Percentiles rank a stretch among this genome's conserved stretches.
phyloP scores from a whole-genome alignment of 768 basidiomycete species.

The Gloeophyllum trabeum region DNA sequence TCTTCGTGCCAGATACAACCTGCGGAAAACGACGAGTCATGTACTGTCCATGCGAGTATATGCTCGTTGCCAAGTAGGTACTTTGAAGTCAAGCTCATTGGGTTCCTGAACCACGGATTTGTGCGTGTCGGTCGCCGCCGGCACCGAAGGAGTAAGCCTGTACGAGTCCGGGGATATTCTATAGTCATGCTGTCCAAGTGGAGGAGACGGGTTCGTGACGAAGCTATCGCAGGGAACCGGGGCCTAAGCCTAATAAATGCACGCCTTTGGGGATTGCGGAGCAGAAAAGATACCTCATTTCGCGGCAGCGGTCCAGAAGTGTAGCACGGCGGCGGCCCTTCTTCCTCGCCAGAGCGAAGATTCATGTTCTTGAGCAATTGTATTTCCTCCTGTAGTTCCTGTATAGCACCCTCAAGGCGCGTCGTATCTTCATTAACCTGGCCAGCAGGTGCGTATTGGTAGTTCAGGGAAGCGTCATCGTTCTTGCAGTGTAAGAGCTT shows the following conservation, averaged over 20 bases:
- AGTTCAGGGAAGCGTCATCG: constrained; percentile 13
- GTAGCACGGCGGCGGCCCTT: not conserved
- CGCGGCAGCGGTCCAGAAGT: too few relatives aligned
- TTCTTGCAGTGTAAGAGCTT: constrained; percentile 4
- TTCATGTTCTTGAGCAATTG: constrained; percentile 8
- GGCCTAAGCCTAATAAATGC: too few relatives aligned
- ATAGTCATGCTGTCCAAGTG: too few relatives aligned
- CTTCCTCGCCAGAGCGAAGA: constrained; percentile 5
- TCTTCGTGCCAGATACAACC: not conserved
- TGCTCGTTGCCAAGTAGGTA: too few relatives aligned
- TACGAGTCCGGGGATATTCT: too few relatives aligned
- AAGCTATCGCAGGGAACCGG: too few relatives aligned
- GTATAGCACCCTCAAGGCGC: too few relatives aligned
- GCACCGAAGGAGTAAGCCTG: too few relatives aligned
- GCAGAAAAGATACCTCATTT: too few relatives aligned
- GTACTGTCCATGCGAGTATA: not conserved
- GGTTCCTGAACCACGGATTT: constrained; percentile 6
- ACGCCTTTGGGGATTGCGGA: too few relatives aligned
- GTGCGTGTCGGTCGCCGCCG: too few relatives aligned
- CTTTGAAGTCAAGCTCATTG: constrained; percentile 9
- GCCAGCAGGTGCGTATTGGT: constrained; percentile 9
- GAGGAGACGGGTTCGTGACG: too few relatives aligned
- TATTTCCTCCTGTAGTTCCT: constrained; percentile 9
- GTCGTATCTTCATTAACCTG: not conserved
- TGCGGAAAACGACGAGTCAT: not conserved